Base-by-base conservation (phyloP, 2,329 filamentous ascomycete species). In the Clarireedia homoeocarpa region DNA sequence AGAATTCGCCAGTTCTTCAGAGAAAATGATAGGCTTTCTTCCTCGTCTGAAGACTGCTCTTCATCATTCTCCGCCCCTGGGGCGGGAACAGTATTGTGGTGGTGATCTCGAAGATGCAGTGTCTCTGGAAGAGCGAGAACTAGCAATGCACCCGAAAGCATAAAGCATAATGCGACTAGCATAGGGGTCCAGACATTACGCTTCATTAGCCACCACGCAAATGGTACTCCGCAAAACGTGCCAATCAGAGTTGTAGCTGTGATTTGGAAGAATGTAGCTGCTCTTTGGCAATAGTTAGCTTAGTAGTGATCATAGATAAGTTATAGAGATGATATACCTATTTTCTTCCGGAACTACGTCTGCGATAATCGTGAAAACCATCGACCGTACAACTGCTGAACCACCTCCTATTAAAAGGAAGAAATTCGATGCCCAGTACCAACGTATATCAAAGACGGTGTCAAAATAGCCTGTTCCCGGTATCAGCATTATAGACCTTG, bases 321-420 rank as follows among this genome's bases (percentile, higher is more conserved):
- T 42, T 44, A 10, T 30, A 6, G 12, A 17, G 38, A 42, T 17
- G n/a, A 55, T 9, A 24, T 27, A 47, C 40, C 48, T 58, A 44
- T 70, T 70, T 2, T 70, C 67, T 34, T 70, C 69, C 0, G 68
- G 61, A 0, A 69, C 61, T 6, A 72, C 61, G 57, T 73, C 71
- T 1, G 70, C 66, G 2, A 71, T 54, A 24, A 73, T 71, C 23
- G 69, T 69, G 6, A 62, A 65, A 5, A 71, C 46, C 5, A 63
- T 62, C 5, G 69, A 66, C 4, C 55, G 52, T 2, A 69, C 24
- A 6, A 71, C 69, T 0, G 67, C 57, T 24, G 65, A 62, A 4
- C 71, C 71, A 5, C 71, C 71, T 5, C 71, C 71, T 34, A 68
- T 48, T 1, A 71, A 45, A 5, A 50, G 17, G 17, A 63, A 62